A percentile compares a stretch with the other conserved stretches of the same genome.
phyloP scores from a whole-genome alignment of 1,284 basidiomycete species.

The Puccinia horiana region DNA sequence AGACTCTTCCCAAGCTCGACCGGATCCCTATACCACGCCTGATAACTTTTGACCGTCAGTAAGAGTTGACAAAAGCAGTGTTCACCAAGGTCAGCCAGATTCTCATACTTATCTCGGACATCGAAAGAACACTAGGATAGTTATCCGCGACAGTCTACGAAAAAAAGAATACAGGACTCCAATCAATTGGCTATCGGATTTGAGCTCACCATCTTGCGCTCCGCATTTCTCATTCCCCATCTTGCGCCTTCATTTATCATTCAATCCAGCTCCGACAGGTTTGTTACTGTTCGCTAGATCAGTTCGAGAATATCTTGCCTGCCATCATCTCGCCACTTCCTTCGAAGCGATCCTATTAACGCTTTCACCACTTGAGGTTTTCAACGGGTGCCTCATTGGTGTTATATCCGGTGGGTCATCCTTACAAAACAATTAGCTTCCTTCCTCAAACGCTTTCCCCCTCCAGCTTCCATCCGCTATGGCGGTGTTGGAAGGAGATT shows the following conservation, averaged over 20 bases:
- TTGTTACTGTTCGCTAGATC: neutral
- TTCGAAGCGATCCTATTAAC: neutral
- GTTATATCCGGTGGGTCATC: neutral
- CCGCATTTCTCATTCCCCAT: neutral
- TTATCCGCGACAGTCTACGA: neutral
- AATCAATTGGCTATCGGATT: neutral
- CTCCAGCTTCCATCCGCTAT: too few species aligned
- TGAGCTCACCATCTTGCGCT: conserved; percentile 19
- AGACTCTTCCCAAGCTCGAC: neutral
- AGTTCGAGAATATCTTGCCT: neutral
- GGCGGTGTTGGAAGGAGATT: neutral
- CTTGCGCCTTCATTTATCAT: neutral
- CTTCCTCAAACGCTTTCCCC: neutral
- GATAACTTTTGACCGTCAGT: neutral
- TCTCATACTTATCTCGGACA: neutral
- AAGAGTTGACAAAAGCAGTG: conserved; percentile 5
- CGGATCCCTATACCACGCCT: neutral
- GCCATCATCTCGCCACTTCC: neutral
- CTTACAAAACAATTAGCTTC: neutral
- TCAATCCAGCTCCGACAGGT: neutral
- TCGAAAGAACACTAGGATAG: conserved; percentile 7
- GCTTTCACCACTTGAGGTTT: neutral
- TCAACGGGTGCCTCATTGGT: neutral
- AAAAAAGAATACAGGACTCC: neutral
- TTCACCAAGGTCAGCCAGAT: conserved; percentile 5